Evolutionary conservation across 768 basidiomycete genomes (phyloP).

Genomic region (Melanogaster broomeanus): DNA sequence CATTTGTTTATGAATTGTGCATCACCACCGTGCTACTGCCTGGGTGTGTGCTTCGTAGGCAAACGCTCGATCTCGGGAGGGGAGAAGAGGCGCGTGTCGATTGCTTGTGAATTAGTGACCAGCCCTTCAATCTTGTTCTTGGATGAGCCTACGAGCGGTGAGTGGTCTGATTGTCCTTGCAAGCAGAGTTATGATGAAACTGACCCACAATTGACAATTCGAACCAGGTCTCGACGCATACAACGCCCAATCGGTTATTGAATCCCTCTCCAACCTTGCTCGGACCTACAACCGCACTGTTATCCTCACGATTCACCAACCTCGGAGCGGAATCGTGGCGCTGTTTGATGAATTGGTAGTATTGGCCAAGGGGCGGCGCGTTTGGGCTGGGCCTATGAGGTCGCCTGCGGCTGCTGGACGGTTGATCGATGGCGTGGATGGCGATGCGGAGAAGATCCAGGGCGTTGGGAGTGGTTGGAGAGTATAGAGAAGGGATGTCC

Average conservation of each 20-base stretch:
- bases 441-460: conserved; percentile 14
- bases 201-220: not conserved
- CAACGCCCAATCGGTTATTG: conserved; percentile 94
- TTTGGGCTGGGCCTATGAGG: conserved; percentile 33
- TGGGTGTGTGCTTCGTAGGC: conserved; percentile 42
- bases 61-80: conserved; percentile 94
- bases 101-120: conserved; percentile 97
- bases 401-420: conserved; percentile 5
- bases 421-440: conserved; percentile 7
- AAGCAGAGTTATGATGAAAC: not conserved
- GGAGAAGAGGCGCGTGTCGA: conserved; percentile 94
- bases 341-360: conserved; percentile 92
- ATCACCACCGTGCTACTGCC: not conserved
- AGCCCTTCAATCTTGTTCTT: conserved; percentile 95
- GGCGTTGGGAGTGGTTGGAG: conserved; percentile 64
- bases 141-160: conserved; percentile 96
- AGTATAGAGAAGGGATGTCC: conserved; percentile 84
- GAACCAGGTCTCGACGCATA: conserved; percentile 83
- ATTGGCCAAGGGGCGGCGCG: conserved; percentile 74
- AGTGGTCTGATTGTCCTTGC: conserved; percentile 22
- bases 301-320: conserved; percentile 97
- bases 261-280: conserved; percentile 83
- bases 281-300: conserved; percentile 91
- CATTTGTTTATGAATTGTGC: not conserved
- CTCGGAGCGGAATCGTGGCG: conserved; percentile 95